Percentiles rank a stretch among this genome's conserved stretches.
Evolutionary conservation across 805 yeast genomes (phyloP).

Genomic region (Torulaspora maleeae): DNA sequence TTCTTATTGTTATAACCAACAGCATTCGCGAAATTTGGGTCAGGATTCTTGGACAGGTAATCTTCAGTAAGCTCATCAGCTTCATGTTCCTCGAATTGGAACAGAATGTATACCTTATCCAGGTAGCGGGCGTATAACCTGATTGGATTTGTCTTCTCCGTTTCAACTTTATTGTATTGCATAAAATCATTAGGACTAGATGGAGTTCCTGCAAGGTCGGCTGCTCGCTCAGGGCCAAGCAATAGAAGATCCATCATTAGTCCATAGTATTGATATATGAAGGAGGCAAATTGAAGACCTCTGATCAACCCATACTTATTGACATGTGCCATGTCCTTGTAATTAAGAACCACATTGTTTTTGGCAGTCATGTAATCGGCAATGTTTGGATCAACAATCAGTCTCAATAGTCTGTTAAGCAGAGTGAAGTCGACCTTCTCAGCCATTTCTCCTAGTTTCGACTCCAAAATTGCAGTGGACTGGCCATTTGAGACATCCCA

Average conservation of each 20-base stretch:
- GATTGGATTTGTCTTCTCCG: conserved; percentile 70
- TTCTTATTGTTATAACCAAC: conserved; percentile 82
- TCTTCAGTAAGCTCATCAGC: conserved; percentile 72
- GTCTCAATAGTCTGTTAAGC: conserved; percentile 70
- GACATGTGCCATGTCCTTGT: conserved; percentile 92
- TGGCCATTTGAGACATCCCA: conserved; percentile 79
- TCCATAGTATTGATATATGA: conserved; percentile 87
- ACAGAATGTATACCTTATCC: conserved; percentile 75
- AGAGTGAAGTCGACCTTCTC: conserved; percentile 88
- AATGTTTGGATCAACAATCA: conserved; percentile 81
- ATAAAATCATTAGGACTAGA: conserved; percentile 69
- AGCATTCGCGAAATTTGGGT: conserved; percentile 83
- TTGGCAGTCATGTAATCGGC: conserved; percentile 94
- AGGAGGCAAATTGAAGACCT: conserved; percentile 87
- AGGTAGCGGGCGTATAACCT: conserved; percentile 75
- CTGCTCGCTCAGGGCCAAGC: conserved; percentile 81
- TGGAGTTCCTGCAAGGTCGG: conserved; percentile 78
- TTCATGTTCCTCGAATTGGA: conserved; percentile 69
- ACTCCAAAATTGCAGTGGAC: conserved; percentile 78
- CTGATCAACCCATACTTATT: conserved; percentile 83
- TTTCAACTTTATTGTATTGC: conserved; percentile 55
- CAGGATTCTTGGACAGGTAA: conserved; percentile 78
- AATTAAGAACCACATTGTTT: conserved; percentile 74
- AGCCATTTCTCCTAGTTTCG: conserved; percentile 61
- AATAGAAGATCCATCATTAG: conserved; percentile 74